Conservation (phyloP, 2,329 filamentous ascomycete genomes). For the Cryphonectria parasitica region DNA sequence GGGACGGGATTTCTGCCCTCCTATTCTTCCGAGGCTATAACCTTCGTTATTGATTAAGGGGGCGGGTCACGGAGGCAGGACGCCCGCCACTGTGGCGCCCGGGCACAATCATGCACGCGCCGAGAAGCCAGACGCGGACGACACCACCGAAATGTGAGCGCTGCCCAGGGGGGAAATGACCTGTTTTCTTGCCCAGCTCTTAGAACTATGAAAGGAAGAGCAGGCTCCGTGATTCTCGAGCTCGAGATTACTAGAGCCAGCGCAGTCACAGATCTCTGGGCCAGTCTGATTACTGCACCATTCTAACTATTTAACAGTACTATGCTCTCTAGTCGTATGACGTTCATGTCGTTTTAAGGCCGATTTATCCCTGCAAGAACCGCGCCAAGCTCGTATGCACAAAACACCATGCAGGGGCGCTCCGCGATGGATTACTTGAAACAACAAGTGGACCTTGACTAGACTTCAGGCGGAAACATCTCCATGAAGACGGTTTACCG, state of each 20-base stretch:
- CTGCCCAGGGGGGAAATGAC: background rate
- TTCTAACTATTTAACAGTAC: background rate
- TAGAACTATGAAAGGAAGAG: background rate
- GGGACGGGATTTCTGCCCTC: background rate
- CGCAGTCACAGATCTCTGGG: background rate
- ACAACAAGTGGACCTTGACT: conserved; percentile 8
- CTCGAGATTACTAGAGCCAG: background rate
- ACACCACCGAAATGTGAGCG: background rate
- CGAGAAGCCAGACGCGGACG: background rate
- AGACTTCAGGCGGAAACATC: background rate
- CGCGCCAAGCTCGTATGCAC: background rate
- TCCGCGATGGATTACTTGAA: conserved; percentile 3
- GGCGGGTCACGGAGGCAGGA: background rate
- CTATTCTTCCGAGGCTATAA: background rate
- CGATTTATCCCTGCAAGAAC: background rate
- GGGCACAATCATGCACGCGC: background rate
- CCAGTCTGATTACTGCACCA: background rate
- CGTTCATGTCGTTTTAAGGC: background rate
- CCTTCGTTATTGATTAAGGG: conserved; percentile 13
- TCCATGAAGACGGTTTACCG: background rate
- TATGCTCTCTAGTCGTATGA: background rate
- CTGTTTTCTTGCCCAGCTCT: no score
- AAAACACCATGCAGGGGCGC: background rate
- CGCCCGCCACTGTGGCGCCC: background rate
- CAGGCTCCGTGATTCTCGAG: background rate